A percentile compares a stretch with the other conserved stretches of the same genome.
Evolutionary conservation across 352 stramenopile genomes (phyloP).

Genomic region (Aphanomyces astaci): DNA sequence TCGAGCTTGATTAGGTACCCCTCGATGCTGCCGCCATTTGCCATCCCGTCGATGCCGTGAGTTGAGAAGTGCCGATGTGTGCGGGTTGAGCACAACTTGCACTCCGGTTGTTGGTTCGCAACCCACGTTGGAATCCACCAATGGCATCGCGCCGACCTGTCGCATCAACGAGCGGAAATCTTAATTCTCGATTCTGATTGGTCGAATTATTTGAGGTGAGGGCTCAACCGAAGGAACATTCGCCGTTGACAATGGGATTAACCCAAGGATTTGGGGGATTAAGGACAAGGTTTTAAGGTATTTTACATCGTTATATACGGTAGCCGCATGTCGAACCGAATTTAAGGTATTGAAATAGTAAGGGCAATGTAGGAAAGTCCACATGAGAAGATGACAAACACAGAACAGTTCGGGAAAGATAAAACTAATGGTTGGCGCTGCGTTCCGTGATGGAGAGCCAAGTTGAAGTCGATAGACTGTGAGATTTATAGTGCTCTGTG

Average conservation of each 20-base stretch:
- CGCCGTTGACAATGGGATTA: neutral
- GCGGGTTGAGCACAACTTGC: neutral
- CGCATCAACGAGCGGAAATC: neutral
- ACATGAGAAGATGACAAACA: neutral
- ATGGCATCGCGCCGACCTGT: neutral
- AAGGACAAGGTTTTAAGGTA: neutral
- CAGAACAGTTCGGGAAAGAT: no score
- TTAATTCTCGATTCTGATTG: neutral
- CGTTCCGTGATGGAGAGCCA: neutral
- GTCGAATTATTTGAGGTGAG: neutral
- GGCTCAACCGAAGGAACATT: conserved; percentile 4
- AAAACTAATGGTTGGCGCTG: no score
- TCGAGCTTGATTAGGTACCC: conserved; percentile 75
- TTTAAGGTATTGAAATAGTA: neutral
- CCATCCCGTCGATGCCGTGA: no score
- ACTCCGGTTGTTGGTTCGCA: neutral
- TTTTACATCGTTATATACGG: no score
- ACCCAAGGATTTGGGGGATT: neutral
- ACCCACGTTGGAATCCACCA: neutral
- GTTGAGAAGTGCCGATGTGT: neutral
- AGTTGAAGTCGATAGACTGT: no score
- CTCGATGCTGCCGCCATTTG: conserved; percentile 57
- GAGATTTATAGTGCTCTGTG: no score
- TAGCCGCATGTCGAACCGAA: no score
- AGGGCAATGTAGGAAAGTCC: neutral